Evolutionary conservation across 2,329 filamentous ascomycete species (phyloP).

Genomic region (Fusarium secorum): DNA sequence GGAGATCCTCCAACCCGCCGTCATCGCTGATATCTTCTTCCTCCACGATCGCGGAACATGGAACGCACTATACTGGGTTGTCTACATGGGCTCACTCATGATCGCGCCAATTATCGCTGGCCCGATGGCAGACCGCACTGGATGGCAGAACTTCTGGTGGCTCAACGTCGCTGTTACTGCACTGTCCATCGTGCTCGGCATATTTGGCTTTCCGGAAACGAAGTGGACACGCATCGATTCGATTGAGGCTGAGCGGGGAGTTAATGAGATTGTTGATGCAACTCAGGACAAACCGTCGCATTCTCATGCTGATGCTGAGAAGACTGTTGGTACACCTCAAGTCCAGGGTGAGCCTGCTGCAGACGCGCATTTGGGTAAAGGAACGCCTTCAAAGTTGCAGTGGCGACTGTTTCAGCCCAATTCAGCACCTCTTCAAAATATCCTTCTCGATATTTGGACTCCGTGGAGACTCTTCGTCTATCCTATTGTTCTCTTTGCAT

Average conservation of each 20-base stretch:
- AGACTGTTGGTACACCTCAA: neutral
- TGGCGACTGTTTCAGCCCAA: neutral
- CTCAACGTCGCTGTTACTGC: neutral
- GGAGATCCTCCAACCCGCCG: constrained; percentile 20
- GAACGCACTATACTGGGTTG: constrained; percentile 30
- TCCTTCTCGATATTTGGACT: neutral
- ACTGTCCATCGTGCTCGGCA: neutral
- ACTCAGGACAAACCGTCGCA: neutral
- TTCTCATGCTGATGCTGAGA: neutral
- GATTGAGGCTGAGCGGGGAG: neutral
- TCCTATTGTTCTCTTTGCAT: neutral
- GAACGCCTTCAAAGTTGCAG: neutral
- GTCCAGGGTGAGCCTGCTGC: neutral
- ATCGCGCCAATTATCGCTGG: neutral
- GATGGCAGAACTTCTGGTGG: constrained; percentile 14
- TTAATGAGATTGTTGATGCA: neutral
- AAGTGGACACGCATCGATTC: neutral
- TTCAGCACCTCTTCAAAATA: neutral
- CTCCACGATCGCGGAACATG: constrained; percentile 29
- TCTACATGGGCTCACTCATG: constrained; percentile 19
- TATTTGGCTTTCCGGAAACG: constrained; percentile 1
- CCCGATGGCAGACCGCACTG: neutral
- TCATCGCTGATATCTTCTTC: constrained; percentile 33
- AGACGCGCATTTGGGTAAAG: neutral
- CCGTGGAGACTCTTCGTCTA: neutral